A percentile compares a stretch with the other conserved stretches of the same genome.
phyloP scores from a whole-genome alignment of 208 protist genomes.

The Entamoeba invadens region DNA sequence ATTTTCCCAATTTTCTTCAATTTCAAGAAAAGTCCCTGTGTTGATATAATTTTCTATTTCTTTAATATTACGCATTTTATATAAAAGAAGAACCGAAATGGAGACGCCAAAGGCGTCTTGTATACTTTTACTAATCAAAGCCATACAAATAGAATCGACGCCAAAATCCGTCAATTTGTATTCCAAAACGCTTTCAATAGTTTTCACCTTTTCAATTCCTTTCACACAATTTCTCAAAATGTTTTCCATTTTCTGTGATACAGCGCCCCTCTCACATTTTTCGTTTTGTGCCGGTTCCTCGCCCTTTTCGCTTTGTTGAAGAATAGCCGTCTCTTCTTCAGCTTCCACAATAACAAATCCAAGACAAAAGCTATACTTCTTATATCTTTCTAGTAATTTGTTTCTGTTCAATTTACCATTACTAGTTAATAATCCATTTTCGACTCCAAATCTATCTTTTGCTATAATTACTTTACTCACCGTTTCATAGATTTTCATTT shows the following conservation, averaged over 20 bases:
- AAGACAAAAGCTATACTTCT: neutral
- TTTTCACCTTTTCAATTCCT: neutral
- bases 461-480: neutral
- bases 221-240: neutral
- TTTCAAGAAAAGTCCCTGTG: neutral
- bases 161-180: neutral
- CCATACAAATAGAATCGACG: neutral
- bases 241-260: neutral
- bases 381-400: neutral
- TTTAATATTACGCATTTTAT: neutral
- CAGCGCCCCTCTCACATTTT: no score
- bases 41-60: neutral
- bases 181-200: neutral
- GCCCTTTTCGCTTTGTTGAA: neutral
- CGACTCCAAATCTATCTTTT: neutral
- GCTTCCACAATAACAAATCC: neutral
- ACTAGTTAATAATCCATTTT: neutral
- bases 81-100: neutral
- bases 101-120: neutral
- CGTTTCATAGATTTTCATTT: no score
- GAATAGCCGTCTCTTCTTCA: neutral
- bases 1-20: neutral
- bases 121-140: neutral
- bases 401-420: neutral
- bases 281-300: no score